Base-by-base conservation (phyloP, 2,329 filamentous ascomycete genomes). In the Amesomyces nigricolor region DNA sequence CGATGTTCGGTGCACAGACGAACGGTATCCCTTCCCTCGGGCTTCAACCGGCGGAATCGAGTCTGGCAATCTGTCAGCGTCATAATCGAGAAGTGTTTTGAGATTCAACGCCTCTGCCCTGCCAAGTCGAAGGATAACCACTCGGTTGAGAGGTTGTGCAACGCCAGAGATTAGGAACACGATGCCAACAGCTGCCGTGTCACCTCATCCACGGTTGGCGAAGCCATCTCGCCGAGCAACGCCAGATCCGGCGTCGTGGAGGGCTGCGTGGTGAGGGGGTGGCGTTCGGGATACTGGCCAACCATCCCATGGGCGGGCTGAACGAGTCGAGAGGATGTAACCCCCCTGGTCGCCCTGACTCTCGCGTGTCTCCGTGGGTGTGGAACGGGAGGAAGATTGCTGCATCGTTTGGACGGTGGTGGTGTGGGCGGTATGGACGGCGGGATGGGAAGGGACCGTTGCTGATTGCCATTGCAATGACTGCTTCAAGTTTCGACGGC, bases 191-290 rank as follows among this genome's bases (percentile, higher is more conserved):
- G 29, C 32, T 49, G 54, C 40, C 10, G 54, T 56, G 54, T 32
- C 9, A 56, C 54, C 38, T 29, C 26, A 29, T 30, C 38, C 16
- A 35, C 8, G 26, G 40, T 16, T 29, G 40, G 32, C n/a, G n/a
- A 17, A 32, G 11, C 30, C 35, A 44, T 13, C 38, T 32, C 29
- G 26, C 30, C 13, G 56, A 5, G 46, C 44, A 44, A 59, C 54
- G 54, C 54, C 48, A 59, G 54, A 59, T 61, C 51, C 42, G 26
- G 57, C 54, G 57, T 26, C 29, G 44, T 45, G 13, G 30, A 32
- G 7, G 9, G 13, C 19, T 42, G 43, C 50, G 47, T 38, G 17
- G 46, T 45, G 49, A 37, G 49, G 44, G 37, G 51, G 51, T 53
- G 51, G 51, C 51, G 51, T 22, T 19, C 38, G 7, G 38, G 37